Evolutionary conservation across 2,329 filamentous ascomycete genomes (phyloP).

Genomic region (Trichophyton mentagrophytes): DNA sequence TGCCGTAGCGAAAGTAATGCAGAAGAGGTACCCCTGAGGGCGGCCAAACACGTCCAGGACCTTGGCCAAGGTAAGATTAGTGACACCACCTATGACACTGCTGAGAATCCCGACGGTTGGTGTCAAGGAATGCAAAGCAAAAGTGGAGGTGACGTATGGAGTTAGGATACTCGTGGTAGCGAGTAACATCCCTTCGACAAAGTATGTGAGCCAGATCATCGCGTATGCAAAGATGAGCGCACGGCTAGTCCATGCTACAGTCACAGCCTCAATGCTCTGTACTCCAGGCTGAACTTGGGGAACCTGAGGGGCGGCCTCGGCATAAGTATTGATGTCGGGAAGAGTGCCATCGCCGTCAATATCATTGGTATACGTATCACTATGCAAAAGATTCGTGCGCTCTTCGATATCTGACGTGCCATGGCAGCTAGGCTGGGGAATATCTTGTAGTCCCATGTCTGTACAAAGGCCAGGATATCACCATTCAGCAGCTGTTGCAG

Average conservation of each 20-base stretch:
- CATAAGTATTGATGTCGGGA: background rate
- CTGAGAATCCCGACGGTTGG: constrained; percentile 42
- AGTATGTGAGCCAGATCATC: constrained; percentile 28
- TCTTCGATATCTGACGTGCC: background rate
- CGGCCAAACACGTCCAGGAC: constrained; percentile 51
- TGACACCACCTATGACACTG: constrained; percentile 41
- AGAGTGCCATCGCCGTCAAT: background rate
- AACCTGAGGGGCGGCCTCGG: background rate
- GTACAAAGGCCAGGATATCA: too few relatives aligned
- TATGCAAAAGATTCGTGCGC: background rate
- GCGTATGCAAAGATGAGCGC: constrained; percentile 26
- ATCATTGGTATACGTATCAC: background rate
- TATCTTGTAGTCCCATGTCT: background rate
- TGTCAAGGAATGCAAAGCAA: constrained; percentile 39
- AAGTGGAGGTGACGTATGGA: constrained; percentile 41
- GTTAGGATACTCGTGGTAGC: constrained; percentile 27
- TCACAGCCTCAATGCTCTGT: constrained; percentile 30
- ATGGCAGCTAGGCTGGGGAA: background rate
- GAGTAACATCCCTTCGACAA: constrained; percentile 24
- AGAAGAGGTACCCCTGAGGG: constrained; percentile 40
- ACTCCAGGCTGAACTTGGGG: constrained; percentile 20
- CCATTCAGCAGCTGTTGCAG: too few relatives aligned
- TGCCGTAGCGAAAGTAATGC: constrained; percentile 31
- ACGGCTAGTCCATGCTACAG: constrained; percentile 28
- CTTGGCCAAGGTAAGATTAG: constrained; percentile 48